Percentiles rank a stretch among this genome's conserved stretches.
phyloP scores from a whole-genome alignment of 441 rosid species.

The Pelargonium citronellum region DNA sequence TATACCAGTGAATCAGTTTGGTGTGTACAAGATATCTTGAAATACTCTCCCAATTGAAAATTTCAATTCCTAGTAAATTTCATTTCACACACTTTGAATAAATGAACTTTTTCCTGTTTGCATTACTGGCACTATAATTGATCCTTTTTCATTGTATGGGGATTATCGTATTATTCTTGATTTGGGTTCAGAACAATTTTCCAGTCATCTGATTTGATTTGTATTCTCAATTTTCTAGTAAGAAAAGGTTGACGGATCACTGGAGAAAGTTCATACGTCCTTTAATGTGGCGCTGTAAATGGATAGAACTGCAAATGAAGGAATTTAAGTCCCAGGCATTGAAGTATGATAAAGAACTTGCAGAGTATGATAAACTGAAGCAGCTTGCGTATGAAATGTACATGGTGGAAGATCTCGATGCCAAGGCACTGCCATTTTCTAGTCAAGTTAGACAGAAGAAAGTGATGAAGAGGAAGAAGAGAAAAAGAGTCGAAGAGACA shows the following conservation, averaged over 20 bases:
- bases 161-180: background rate
- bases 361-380: conserved; percentile 40
- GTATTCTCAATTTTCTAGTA: conserved; percentile 38
- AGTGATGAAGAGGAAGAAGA: conserved; percentile 58
- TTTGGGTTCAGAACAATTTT: background rate
- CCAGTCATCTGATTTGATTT: conserved; percentile 1
- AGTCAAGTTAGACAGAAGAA: conserved; percentile 32
- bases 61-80: too few relatives aligned
- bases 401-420: conserved; percentile 29
- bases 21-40: too few relatives aligned
- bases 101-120: too few relatives aligned
- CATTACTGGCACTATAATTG: too few relatives aligned
- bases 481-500: conserved; percentile 64
- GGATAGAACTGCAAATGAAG: conserved; percentile 67
- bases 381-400: conserved; percentile 34
- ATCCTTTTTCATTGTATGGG: background rate
- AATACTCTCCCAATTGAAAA: too few relatives aligned
- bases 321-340: conserved; percentile 48
- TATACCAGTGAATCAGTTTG: too few relatives aligned
- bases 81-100: too few relatives aligned
- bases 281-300: conserved; percentile 74
- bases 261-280: conserved; percentile 75
- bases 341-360: conserved; percentile 56
- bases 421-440: conserved; percentile 43
- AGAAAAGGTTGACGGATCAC: conserved; percentile 70